Conservation (phyloP, 2,329 filamentous ascomycete genomes). For the Stemphylium vesicarium region DNA sequence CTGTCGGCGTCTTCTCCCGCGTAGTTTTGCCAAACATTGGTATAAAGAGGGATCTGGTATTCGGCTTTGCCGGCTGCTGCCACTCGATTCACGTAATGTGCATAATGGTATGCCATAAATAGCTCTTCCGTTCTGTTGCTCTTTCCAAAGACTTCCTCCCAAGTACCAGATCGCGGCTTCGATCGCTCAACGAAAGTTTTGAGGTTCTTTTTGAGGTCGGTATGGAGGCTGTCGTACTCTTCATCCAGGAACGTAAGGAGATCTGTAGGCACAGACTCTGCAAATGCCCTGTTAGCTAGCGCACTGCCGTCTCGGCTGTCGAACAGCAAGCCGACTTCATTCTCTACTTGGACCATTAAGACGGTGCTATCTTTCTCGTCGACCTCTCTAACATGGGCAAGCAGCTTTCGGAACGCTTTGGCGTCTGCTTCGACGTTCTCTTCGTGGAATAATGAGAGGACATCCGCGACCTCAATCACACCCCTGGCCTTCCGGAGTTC, state of each 20-base stretch:
- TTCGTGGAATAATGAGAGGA: constrained; percentile 43
- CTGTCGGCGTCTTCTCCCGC: constrained; percentile 20
- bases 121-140: constrained; percentile 51
- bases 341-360: constrained; percentile 65
- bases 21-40: constrained; percentile 57
- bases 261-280: constrained; percentile 45
- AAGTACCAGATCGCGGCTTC: constrained; percentile 29
- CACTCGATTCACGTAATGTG: constrained; percentile 51
- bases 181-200: constrained; percentile 7
- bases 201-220: constrained; percentile 14
- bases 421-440: constrained; percentile 47
- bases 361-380: constrained; percentile 58
- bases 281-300: constrained; percentile 49
- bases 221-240: constrained; percentile 40
- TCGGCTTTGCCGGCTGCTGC: constrained; percentile 51
- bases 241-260: constrained; percentile 40
- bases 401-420: constrained; percentile 49
- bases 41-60: constrained; percentile 54
- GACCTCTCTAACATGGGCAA: constrained; percentile 52
- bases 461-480: constrained; percentile 27
- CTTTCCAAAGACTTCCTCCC: constrained; percentile 52
- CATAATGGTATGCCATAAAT: constrained; percentile 58
- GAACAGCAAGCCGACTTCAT: constrained; percentile 60
- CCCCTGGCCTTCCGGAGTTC: constrained; percentile 29
- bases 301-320: constrained; percentile 55